phyloP scores from a whole-genome alignment of 129 eudicot genomes.

The Chrysanthemum seticuspe region DNA sequence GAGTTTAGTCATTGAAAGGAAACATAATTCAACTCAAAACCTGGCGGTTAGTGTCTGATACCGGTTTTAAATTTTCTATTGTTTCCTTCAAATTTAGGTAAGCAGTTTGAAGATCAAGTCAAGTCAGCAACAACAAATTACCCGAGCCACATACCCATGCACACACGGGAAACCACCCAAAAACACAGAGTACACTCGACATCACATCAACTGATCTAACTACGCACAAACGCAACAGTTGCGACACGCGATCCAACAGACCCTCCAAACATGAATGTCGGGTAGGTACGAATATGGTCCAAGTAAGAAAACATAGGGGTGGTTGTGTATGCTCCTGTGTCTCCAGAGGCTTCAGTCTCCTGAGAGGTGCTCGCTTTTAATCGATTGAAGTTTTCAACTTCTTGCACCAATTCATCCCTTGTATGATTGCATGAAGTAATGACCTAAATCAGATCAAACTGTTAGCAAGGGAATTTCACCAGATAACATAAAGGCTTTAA shows the following conservation, averaged over 20 bases:
- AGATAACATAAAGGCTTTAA: no score
- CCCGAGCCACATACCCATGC: slow-evolving; percentile 10
- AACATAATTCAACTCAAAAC: slow-evolving; percentile 7
- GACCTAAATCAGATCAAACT: slow-evolving; percentile 44
- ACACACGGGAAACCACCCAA: slow-evolving; percentile 21
- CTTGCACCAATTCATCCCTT: slow-evolving; percentile 83
- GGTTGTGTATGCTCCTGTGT: slow-evolving; percentile 37
- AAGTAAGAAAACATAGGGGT: slow-evolving; percentile 54
- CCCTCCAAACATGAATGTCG: slow-evolving; percentile 97
- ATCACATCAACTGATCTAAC: slow-evolving; percentile 23
- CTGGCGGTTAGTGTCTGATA: neutral
- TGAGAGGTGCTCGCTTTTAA: slow-evolving; percentile 33
- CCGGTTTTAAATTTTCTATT: neutral
- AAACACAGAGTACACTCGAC: slow-evolving; percentile 10
- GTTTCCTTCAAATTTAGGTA: slow-evolving; percentile 6
- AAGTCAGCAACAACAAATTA: slow-evolving; percentile 20
- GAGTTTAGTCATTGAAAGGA: neutral
- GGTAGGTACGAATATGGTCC: slow-evolving; percentile 89
- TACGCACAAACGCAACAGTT: slow-evolving; percentile 87
- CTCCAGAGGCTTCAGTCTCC: slow-evolving; percentile 25
- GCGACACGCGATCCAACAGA: slow-evolving; percentile 94
- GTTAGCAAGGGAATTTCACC: no score
- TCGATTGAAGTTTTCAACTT: slow-evolving; percentile 76
- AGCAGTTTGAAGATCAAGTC: slow-evolving; percentile 5
- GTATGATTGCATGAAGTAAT: slow-evolving; percentile 92